phyloP scores from a whole-genome alignment of 225 moss, liverwort and hornwort genomes.

The Pseudisothecium myosuroides region DNA sequence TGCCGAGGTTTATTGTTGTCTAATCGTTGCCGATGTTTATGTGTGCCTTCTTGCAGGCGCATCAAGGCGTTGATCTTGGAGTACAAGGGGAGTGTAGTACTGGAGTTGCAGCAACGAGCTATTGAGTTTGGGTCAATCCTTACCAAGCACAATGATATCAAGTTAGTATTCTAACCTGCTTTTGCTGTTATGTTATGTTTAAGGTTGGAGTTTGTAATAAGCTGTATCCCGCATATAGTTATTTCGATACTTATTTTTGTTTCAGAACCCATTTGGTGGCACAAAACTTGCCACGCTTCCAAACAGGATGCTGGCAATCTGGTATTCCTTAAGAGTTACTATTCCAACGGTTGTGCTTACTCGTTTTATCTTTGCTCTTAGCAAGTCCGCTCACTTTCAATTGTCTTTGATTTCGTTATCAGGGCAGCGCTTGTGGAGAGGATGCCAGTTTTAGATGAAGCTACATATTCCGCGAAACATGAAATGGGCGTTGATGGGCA shows the following conservation, averaged over 20 bases:
- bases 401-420: not conserved
- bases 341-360: not conserved
- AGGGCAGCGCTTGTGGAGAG: constrained; percentile 75
- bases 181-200: not conserved
- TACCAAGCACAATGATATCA: constrained; percentile 69
- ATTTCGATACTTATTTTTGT: not conserved
- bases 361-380: not conserved
- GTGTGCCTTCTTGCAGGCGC: constrained; percentile 30
- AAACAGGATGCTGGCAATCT: not conserved
- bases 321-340: not conserved
- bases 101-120: constrained; percentile 95
- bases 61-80: constrained; percentile 69
- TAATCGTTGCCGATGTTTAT: not conserved
- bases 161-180: constrained; percentile 27
- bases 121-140: constrained; percentile 91
- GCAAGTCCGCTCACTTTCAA: not conserved
- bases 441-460: constrained; percentile 91
- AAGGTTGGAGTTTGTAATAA: not conserved
- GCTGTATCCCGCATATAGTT: not conserved
- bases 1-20: not conserved
- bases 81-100: constrained; percentile 64
- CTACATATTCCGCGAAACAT: constrained; percentile 66
- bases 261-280: not conserved
- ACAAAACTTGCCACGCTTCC: not conserved
- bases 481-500: constrained; percentile 69